Conservation (phyloP, 345 rosid species). For the Populus simonii region DNA sequence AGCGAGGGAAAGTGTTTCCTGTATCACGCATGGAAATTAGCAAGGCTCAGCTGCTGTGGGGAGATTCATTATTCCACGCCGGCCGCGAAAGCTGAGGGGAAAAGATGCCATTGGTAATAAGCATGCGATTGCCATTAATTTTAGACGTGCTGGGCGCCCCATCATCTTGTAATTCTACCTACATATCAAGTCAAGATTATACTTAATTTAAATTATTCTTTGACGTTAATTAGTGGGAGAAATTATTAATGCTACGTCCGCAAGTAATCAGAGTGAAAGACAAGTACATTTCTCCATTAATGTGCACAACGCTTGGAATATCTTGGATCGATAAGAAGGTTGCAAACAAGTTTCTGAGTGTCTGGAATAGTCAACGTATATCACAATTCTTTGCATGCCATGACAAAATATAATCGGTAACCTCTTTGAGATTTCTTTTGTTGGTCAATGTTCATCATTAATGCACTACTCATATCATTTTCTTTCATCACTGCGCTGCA, state of each 20-base stretch:
- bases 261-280: background rate
- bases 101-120: background rate
- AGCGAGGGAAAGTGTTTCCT: background rate
- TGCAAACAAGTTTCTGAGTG: background rate
- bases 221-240: background rate
- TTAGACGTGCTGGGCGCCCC: background rate
- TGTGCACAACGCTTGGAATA: background rate
- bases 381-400: background rate
- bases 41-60: background rate
- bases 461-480: no score
- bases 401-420: no score
- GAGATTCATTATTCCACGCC: background rate
- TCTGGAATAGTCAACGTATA: background rate
- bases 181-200: background rate
- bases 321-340: background rate
- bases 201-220: background rate
- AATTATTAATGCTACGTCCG: background rate
- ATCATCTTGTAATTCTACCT: background rate
- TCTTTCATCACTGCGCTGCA: no score
- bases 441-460: no score
- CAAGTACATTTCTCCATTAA: background rate
- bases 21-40: background rate
- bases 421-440: no score
- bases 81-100: background rate
- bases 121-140: background rate